Percentiles rank a stretch among this genome's conserved stretches.
These are phyloP conservation scores for Termitomyces sp. DNA, from an alignment of 768 basidiomycete genomes.

Conservation along the genomic window DNA sequence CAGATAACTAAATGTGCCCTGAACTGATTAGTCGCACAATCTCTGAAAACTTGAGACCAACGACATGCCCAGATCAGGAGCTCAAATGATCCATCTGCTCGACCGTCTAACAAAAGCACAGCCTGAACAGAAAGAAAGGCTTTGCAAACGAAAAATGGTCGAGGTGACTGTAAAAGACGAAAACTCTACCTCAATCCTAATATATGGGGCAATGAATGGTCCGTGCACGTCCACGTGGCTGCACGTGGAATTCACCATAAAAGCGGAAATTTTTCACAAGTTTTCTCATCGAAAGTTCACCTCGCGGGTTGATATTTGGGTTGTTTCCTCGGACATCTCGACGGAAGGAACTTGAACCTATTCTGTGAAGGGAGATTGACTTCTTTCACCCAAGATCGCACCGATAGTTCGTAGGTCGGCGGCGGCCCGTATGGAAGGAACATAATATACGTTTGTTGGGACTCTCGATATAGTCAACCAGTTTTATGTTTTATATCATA, in stretches of 20 bases:
- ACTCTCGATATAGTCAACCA: too few species aligned
- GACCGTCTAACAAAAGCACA: conserved; percentile 19
- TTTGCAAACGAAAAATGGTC: conserved; percentile 6
- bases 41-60: conserved; percentile 39
- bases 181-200: conserved; percentile 10
- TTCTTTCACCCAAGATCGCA: conserved; percentile 66
- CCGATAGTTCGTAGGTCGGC: conserved; percentile 38
- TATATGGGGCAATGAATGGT: conserved; percentile 29
- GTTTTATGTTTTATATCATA: too few species aligned
- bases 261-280: neutral
- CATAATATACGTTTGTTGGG: conserved; percentile 13
- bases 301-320: conserved; percentile 73
- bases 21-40: conserved; percentile 68
- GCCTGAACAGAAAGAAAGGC: conserved; percentile 7
- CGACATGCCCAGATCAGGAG: conserved; percentile 71
- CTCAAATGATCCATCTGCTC: conserved; percentile 38
- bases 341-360: conserved; percentile 52
- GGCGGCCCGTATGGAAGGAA: conserved; percentile 65
- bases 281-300: conserved; percentile 59
- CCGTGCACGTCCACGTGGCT: conserved; percentile 38
- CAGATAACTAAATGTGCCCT: conserved; percentile 42
- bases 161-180: conserved; percentile 16
- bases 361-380: conserved; percentile 48
- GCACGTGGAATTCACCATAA: neutral
- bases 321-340: conserved; percentile 25